Evolutionary conservation across 257 asterid genomes (phyloP).

Genomic region (Forsythia suspensa): DNA sequence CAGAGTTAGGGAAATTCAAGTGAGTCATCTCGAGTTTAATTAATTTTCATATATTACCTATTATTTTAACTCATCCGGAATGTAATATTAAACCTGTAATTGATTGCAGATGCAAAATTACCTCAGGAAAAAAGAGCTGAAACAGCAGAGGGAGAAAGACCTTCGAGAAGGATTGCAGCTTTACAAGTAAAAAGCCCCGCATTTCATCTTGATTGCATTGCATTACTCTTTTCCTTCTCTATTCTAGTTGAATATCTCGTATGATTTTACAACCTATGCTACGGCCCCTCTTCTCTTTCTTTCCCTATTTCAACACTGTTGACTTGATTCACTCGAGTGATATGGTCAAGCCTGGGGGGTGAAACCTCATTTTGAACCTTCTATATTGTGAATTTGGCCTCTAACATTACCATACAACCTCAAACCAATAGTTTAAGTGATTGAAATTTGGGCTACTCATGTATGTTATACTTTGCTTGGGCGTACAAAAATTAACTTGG

Average conservation of each 20-base stretch:
- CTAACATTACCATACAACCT: not conserved
- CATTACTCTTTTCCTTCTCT: not conserved
- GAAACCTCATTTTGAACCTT: not conserved
- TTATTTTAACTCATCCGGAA: not conserved
- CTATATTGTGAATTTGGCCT: not conserved
- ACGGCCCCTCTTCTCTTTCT: not conserved
- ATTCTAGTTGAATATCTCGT: not conserved
- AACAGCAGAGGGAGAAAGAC: constrained; percentile 64
- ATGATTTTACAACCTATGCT: not conserved
- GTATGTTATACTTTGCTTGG: not conserved
- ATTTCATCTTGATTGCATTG: constrained; percentile 7
- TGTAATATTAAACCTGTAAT: not conserved
- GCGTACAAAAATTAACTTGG: not conserved
- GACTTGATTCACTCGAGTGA: not conserved
- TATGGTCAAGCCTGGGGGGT: not conserved
- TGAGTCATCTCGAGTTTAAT: constrained; percentile 28
- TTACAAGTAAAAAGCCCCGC: constrained; percentile 60
- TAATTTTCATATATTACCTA: not conserved
- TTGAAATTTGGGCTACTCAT: not conserved
- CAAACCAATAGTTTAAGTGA: not conserved
- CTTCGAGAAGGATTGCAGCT: constrained; percentile 85
- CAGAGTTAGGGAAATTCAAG: constrained; percentile 87
- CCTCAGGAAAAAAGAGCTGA: constrained; percentile 63
- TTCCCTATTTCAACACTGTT: not conserved
- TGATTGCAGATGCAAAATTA: constrained; percentile 63